These are phyloP conservation scores for Cladosporium sp. DNA, from an alignment of 2,329 filamentous ascomycete genomes.

Conservation along the genomic window DNA sequence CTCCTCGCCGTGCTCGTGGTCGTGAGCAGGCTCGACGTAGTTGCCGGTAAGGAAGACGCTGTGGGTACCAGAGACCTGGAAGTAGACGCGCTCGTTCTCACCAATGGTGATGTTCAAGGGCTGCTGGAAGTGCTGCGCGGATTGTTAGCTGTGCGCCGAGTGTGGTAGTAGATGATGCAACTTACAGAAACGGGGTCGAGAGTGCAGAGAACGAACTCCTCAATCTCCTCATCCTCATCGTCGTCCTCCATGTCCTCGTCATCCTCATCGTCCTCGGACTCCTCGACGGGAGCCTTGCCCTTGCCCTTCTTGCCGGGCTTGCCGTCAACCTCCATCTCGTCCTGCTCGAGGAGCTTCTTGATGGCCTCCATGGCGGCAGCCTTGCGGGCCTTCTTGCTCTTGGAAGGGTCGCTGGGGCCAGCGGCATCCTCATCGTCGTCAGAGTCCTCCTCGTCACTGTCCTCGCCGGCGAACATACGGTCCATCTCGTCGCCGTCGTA, in stretches of 20 bases:
- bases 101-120: slow-evolving; percentile 87
- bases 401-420: slow-evolving; percentile 85
- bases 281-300: slow-evolving; percentile 55
- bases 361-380: slow-evolving; percentile 77
- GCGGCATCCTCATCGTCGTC: slow-evolving; percentile 74
- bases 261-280: slow-evolving; percentile 52
- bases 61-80: slow-evolving; percentile 87
- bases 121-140: slow-evolving; percentile 85
- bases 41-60: slow-evolving; percentile 92
- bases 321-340: slow-evolving; percentile 71
- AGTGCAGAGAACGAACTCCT: slow-evolving; percentile 94
- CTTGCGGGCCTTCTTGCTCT: slow-evolving; percentile 83
- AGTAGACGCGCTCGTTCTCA: slow-evolving; percentile 87
- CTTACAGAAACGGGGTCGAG: slow-evolving; percentile 87
- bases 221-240: slow-evolving; percentile 63
- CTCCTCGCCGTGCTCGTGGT: slow-evolving; percentile 58
- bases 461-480: slow-evolving; percentile 62
- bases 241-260: slow-evolving; percentile 57
- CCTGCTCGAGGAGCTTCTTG: slow-evolving; percentile 61
- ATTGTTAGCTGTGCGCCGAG: slow-evolving; percentile 31
- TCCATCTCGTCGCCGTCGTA: slow-evolving; percentile 53
- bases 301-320: slow-evolving; percentile 72
- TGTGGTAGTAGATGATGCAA: slow-evolving; percentile 16
- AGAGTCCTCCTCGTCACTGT: slow-evolving; percentile 51
- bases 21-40: slow-evolving; percentile 75